Conservation (phyloP, 2,329 filamentous ascomycete species). For the Trichoderma lentiforme region DNA sequence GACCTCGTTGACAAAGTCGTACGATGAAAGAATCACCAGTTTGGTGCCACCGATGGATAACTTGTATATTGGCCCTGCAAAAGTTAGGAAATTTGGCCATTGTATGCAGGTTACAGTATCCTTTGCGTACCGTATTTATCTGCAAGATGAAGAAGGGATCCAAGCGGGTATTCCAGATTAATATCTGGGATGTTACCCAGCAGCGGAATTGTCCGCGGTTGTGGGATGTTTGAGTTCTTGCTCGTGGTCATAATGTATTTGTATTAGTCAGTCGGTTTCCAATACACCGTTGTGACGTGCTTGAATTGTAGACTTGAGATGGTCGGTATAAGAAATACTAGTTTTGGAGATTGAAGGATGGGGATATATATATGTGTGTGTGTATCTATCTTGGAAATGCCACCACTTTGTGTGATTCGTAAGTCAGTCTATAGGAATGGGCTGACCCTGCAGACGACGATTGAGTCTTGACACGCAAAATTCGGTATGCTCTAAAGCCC, state of each 20-base stretch:
- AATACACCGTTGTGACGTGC: not conserved
- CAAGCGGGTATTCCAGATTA: not conserved
- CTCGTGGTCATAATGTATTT: not conserved
- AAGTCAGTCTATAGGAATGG: not conserved
- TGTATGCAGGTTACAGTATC: not conserved
- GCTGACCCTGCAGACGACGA: not conserved
- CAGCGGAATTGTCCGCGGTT: not conserved
- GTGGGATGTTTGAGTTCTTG: not conserved
- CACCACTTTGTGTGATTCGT: not conserved
- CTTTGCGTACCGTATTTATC: not conserved
- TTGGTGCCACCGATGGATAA: not conserved
- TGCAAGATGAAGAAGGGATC: not conserved
- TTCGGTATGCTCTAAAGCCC: not conserved
- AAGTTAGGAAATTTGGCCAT: not conserved
- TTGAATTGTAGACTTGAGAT: not conserved
- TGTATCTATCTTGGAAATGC: not conserved
- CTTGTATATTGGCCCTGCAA: not conserved
- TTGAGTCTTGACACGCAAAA: not conserved
- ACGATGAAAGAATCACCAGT: not conserved
- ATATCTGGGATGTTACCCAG: not conserved
- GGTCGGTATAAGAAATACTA: not conserved
- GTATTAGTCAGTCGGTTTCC: not conserved
- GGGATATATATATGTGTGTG: not conserved
- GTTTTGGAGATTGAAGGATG: not conserved
- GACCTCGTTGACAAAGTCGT: not conserved